Evolutionary conservation across 164 flowering plant species (phyloP).

Genomic region (Vitis riparia): DNA sequence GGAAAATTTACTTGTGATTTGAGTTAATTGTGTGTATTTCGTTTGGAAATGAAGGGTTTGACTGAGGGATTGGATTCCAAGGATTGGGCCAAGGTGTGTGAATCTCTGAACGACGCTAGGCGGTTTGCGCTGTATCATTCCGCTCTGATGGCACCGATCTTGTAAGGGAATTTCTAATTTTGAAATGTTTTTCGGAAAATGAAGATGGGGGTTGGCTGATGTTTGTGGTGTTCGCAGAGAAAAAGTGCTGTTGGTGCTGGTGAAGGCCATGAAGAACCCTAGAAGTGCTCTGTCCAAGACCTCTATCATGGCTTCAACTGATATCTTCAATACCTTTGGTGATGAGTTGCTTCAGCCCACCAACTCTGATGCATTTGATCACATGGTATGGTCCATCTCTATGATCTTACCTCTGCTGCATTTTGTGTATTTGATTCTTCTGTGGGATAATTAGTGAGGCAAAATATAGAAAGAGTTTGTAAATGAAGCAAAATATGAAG

Average conservation of each 20-base stretch:
- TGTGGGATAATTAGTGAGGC: too few species aligned
- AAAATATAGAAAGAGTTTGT: too few species aligned
- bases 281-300: conserved; percentile 93
- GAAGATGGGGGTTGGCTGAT: not conserved
- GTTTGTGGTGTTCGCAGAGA: conserved; percentile 44
- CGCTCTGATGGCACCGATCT: conserved; percentile 46
- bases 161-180: conserved; percentile 43
- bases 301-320: conserved; percentile 88
- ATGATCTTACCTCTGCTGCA: not conserved
- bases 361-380: conserved; percentile 52
- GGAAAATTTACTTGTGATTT: not conserved
- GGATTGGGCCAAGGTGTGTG: conserved; percentile 80
- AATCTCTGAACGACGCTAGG: conserved; percentile 68
- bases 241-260: conserved; percentile 54
- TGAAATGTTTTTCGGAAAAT: not conserved
- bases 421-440: not conserved
- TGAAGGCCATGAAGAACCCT: conserved; percentile 92
- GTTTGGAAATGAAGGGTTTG: conserved; percentile 39
- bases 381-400: conserved; percentile 41
- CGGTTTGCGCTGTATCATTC: conserved; percentile 71
- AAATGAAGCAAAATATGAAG: too few species aligned
- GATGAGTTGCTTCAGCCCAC: conserved; percentile 51
- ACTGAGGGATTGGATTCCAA: conserved; percentile 70
- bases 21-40: not conserved
- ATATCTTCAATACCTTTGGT: conserved; percentile 66